Evolutionary conservation across 441 rosid genomes (phyloP).

Genomic region (Hypseocharis bilobata): DNA sequence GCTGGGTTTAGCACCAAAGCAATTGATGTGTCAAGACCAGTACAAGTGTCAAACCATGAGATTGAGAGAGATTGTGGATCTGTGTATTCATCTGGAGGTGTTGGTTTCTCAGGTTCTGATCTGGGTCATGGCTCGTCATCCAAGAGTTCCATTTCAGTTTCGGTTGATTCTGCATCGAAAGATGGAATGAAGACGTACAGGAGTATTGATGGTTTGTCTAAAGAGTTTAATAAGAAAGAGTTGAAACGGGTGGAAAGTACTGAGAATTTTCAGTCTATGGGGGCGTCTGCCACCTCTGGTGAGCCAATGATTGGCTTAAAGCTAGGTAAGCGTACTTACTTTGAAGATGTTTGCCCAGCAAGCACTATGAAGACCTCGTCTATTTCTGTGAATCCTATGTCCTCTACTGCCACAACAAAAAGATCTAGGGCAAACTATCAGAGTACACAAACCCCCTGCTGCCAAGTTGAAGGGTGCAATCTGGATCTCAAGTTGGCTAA

Average conservation of each 20-base stretch:
- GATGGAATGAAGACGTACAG: constrained; percentile 20
- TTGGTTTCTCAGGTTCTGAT: constrained; percentile 22
- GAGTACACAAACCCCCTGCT: constrained; percentile 33
- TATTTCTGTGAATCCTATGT: constrained; percentile 8
- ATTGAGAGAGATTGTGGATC: constrained; percentile 20
- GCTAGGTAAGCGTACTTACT: constrained; percentile 54
- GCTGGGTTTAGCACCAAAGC: constrained; percentile 13
- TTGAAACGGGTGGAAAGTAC: constrained; percentile 18
- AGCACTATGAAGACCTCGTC: constrained; percentile 14
- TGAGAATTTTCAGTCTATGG: constrained; percentile 5
- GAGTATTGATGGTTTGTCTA: background rate
- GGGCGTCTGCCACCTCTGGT: constrained; percentile 22
- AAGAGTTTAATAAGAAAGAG: constrained; percentile 24
- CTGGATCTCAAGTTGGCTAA: constrained; percentile 72
- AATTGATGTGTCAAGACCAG: constrained; percentile 13
- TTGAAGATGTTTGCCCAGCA: constrained; percentile 17
- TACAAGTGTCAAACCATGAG: constrained; percentile 15
- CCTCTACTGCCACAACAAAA: constrained; percentile 44
- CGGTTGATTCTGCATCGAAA: constrained; percentile 21
- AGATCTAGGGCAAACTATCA: constrained; percentile 45
- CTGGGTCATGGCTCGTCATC: constrained; percentile 22
- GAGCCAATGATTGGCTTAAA: constrained; percentile 54
- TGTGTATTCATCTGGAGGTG: constrained; percentile 19
- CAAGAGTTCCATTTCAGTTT: constrained; percentile 28
- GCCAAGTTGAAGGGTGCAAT: constrained; percentile 79